phyloP scores from a whole-genome alignment of 2,329 filamentous ascomycete genomes.

The Alternaria sp. region DNA sequence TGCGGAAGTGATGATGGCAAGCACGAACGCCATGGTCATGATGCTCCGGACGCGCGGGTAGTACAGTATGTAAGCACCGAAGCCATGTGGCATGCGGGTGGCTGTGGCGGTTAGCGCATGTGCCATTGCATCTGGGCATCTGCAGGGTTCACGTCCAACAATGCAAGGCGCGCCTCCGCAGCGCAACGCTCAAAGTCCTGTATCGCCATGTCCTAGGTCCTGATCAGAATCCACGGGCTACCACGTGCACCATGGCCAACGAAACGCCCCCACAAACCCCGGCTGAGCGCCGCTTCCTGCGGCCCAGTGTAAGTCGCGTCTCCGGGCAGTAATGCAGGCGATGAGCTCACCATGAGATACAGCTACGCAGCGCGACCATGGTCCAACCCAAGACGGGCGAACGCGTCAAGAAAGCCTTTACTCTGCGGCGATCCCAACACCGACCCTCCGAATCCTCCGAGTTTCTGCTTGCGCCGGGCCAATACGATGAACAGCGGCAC shows the following conservation, averaged over 20 bases:
- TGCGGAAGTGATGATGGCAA: not conserved
- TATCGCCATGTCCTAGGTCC: slow-evolving; percentile 22
- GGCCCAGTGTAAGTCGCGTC: slow-evolving; percentile 46
- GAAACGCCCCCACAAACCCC: slow-evolving; percentile 41
- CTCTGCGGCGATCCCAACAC: slow-evolving; percentile 63
- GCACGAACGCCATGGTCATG: not conserved
- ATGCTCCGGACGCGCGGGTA: not conserved
- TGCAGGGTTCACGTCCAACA: slow-evolving; percentile 21
- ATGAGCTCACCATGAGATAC: slow-evolving; percentile 31
- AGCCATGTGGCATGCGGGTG: slow-evolving; percentile 9
- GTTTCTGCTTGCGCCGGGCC: slow-evolving; percentile 50
- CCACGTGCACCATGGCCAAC: slow-evolving; percentile 33
- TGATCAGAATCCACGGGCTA: slow-evolving; percentile 1
- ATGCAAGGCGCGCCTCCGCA: slow-evolving; percentile 5
- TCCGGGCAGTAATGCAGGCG: not conserved
- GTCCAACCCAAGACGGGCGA: slow-evolving; percentile 88
- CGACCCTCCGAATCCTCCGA: slow-evolving; percentile 57
- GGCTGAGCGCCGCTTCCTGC: slow-evolving; percentile 48
- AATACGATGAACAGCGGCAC: slow-evolving; percentile 40
- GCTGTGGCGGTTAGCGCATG: slow-evolving; percentile 24
- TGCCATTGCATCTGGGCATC: slow-evolving; percentile 23
- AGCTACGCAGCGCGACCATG: slow-evolving; percentile 85
- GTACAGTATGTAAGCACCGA: not conserved
- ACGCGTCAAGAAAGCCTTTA: slow-evolving; percentile 81
- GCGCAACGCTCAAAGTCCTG: slow-evolving; percentile 4